Evolutionary conservation across 2,329 filamentous ascomycete genomes (phyloP).

Genomic region (Fusarium pseudograminearum): DNA sequence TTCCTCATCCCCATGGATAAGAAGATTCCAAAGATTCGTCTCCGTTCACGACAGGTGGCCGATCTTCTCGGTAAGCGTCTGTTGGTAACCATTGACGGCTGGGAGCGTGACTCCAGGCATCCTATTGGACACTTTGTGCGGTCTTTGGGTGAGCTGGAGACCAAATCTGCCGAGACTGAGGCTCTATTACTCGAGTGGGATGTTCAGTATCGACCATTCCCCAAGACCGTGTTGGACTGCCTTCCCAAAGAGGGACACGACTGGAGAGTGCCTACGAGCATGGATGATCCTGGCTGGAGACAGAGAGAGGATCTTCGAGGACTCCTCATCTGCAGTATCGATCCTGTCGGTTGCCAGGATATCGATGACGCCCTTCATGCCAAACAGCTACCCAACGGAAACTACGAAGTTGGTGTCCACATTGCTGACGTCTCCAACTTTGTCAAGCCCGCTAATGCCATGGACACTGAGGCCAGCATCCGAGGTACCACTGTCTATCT

Average conservation of each 20-base stretch:
- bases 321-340: constrained; percentile 95
- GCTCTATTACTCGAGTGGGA: constrained; percentile 94
- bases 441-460: constrained; percentile 95
- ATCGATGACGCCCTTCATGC: constrained; percentile 98
- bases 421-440: constrained; percentile 99
- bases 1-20: constrained; percentile 99
- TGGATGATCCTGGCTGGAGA: constrained; percentile 86
- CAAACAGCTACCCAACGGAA: constrained; percentile 85
- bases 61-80: constrained; percentile 93
- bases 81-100: constrained; percentile 92
- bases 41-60: constrained; percentile 89
- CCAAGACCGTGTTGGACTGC: constrained; percentile 94
- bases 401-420: constrained; percentile 95
- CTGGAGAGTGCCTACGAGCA: constrained; percentile 88
- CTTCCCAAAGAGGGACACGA: constrained; percentile 90
- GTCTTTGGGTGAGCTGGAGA: constrained; percentile 92
- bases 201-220: constrained; percentile 97
- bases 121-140: constrained; percentile 94
- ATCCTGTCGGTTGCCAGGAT: constrained; percentile 95
- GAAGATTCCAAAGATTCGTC: constrained; percentile 93
- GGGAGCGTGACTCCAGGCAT: constrained; percentile 93
- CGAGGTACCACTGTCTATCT: constrained; percentile 97
- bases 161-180: constrained; percentile 97
- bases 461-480: constrained; percentile 95
- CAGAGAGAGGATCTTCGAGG: constrained; percentile 85